Conservation (phyloP, 805 yeast genomes). For the Candida palmyrensis region DNA sequence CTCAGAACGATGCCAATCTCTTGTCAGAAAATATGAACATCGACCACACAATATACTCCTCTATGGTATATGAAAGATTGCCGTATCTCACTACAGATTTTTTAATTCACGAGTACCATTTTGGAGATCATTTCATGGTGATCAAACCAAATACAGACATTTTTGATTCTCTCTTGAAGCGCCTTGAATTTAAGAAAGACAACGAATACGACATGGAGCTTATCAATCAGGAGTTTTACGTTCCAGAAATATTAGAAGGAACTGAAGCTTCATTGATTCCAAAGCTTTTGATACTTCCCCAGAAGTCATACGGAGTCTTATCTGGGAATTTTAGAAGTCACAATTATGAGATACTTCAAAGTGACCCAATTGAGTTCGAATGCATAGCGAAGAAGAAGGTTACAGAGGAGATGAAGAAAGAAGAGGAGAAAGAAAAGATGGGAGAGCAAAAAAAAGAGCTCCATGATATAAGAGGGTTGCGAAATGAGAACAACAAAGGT, state of each 20-base stretch:
- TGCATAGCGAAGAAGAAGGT: conserved; percentile 1
- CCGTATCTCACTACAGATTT: background rate
- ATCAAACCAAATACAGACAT: conserved; percentile 40
- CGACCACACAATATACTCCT: background rate
- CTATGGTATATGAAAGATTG: background rate
- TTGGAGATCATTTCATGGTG: conserved; percentile 53
- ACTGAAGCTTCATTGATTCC: too few relatives aligned
- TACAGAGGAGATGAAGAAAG: background rate
- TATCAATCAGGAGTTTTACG: conserved; percentile 32
- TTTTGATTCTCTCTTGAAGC: conserved; percentile 16
- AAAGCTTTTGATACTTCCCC: conserved; percentile 41
- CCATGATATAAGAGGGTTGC: background rate
- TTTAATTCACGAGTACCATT: conserved; percentile 11
- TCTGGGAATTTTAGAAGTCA: conserved; percentile 40
- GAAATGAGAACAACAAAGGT: background rate
- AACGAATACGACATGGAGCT: conserved; percentile 54
- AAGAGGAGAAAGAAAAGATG: conserved; percentile 1
- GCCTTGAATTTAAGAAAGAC: conserved; percentile 15
- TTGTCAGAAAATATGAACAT: too few relatives aligned
- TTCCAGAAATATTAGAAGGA: conserved; percentile 12
- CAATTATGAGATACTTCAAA: background rate
- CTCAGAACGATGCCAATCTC: background rate
- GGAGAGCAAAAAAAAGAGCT: background rate
- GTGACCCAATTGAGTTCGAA: conserved; percentile 1
- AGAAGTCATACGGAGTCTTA: conserved; percentile 44